Conservation (phyloP, 2,329 filamentous ascomycete species). For the Fusarium transvaalense region DNA sequence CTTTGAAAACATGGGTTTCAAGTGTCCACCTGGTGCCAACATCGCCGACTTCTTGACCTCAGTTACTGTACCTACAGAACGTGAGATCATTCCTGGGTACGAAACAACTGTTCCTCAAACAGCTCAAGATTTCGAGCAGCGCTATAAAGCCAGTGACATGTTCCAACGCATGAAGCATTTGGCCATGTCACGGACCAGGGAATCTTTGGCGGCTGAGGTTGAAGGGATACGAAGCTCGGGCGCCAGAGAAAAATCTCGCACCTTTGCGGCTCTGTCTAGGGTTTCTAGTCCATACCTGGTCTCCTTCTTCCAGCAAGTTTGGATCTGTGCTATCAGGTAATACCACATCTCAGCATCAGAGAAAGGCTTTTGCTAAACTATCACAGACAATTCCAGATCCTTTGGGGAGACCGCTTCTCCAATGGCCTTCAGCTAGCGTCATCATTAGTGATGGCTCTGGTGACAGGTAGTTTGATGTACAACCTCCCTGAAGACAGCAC, state of each 20-base stretch:
- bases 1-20: neutral
- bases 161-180: neutral
- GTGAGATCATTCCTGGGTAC: neutral
- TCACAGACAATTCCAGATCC: neutral
- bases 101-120: neutral
- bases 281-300: neutral
- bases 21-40: neutral
- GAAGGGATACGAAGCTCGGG: neutral
- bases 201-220: neutral
- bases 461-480: slow-evolving; percentile 36
- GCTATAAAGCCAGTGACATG: neutral
- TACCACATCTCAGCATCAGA: accelerated
- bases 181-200: neutral
- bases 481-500: slow-evolving; percentile 7
- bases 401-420: slow-evolving; percentile 1
- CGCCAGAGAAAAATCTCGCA: neutral
- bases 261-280: neutral
- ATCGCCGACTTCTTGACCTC: slow-evolving; percentile 6
- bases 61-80: neutral
- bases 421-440: neutral
- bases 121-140: neutral
- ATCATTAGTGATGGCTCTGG: neutral
- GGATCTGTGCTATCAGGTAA: neutral
- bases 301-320: neutral
- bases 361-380: accelerated